Evolutionary conservation across 768 basidiomycete species (phyloP), one percentile per base, ranked within the genome.

Genomic region (Omphalotus guepiniiformis): DNA sequence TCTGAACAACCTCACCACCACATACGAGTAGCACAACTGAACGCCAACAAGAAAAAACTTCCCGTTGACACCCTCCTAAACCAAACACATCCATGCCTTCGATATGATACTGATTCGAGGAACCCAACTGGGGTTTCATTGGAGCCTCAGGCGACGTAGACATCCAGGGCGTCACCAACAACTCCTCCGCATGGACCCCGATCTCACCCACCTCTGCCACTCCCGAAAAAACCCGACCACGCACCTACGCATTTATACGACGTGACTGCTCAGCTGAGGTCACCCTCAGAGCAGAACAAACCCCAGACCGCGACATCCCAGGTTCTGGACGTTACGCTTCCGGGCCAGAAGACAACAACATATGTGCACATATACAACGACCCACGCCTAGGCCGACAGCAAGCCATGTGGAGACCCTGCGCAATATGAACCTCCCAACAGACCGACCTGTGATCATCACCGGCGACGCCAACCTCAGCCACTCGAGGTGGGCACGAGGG

Each of bases 301-400:
- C 53, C 1, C 34, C 57, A 13, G 53, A 63, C 40, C 42, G 50
- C 0, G 56, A 65, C 49, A 45, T 62, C 1, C 59, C 60, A n/a
- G 41, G 34, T 62, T 1, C 43, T 63, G 1, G 56, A 62, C 22
- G 50, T 63, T 21, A 18, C 37, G 4, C 58, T 60, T 38, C 23
- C 35, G 2, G 50, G 48, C 3, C 50, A 56, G 2, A 51, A 49
- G 0, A 52, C 55, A 1, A 54, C 41, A 13, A 55, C 53, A 0
- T 51, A 56, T 8, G 50, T 61, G n/a, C 63, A 64, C 22, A 35
- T 63, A 1, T 63, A 63, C 50, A 64, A 63, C 23, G 55, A 59
- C 46, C 39, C 56, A 22, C 34, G 12, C 11, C 46, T 1, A 12
- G 43, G 18, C 32, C 32, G 8, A 35, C 43, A 15, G 29, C 36